Evolutionary conservation across 2,329 filamentous ascomycete genomes (phyloP), one percentile per base, ranked within the genome.

Genomic region (Colletotrichum cereale): DNA sequence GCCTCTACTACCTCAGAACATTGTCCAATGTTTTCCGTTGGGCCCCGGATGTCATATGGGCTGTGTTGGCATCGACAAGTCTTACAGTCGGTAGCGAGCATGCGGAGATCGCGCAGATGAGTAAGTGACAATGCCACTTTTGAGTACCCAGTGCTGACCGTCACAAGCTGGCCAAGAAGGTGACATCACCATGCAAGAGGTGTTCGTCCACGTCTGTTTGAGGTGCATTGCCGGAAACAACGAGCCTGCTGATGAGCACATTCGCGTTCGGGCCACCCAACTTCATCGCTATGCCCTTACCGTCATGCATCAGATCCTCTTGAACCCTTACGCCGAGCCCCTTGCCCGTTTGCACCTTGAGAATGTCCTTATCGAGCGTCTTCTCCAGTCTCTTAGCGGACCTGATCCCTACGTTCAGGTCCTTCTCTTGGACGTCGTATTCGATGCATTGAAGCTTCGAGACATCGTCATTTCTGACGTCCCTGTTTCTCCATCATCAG

Each of bases 381-480:
- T 97, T 7, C 84, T 85, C 36, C 86, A 87, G 76, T 88, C 91
- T 21, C 83, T 94, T 26, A 80, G 86, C 47, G 85, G 87, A 7
- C 82, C 88, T 1, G 93, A 94, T 75, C 87, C 91, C 38, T 91
- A 91, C 63, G 87, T 96, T 1, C 95, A 97, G 77, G 90, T 92
- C 18, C 86, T 94, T 0, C 82, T 97, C 12, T 87, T 98, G 31
- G 93, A 95, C 76, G 90, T 93, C n/a, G 88, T 95, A 3, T 89
- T 93, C 76, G 90, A 91, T 57, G 87, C 92, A 4, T 85, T 98
- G 12, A 94, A 91, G 77, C 86, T 96, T 52, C 84, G 87, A 52
- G 86, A 89, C 60, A 74, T 80, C 4, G 75, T 80, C 2, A 77
- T 80, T 0, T 75, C 78, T 3, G 85, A 87, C 38, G 75, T 78